phyloP scores from a whole-genome alignment of 177 flowering plant genomes.

The Telopea speciosissima region DNA sequence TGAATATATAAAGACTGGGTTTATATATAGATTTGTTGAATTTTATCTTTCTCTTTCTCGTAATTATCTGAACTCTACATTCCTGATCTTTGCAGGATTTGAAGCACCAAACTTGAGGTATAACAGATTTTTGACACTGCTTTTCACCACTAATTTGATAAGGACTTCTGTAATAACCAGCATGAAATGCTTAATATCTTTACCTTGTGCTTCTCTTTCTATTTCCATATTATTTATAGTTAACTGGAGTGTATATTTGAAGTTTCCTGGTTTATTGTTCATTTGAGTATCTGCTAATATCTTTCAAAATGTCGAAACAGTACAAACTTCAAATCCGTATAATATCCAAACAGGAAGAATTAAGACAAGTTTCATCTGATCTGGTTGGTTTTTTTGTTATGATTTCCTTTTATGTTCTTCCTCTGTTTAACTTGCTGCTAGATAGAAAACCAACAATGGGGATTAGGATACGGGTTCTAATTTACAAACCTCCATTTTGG shows the following conservation, averaged over 20 bases:
- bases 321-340: not conserved
- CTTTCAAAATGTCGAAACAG: not conserved
- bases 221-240: not conserved
- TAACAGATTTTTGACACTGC: not conserved
- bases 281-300: not conserved
- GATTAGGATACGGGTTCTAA: not conserved
- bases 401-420: too few relatives aligned
- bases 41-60: not conserved
- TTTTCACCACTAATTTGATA: not conserved
- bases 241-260: too few relatives aligned
- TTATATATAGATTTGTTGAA: too few relatives aligned
- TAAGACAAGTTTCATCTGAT: not conserved
- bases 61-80: not conserved
- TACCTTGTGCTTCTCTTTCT: not conserved
- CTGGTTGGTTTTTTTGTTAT: too few relatives aligned
- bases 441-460: not conserved
- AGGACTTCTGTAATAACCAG: not conserved
- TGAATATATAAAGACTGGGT: too few relatives aligned
- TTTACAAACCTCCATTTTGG: not conserved
- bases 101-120: conserved; percentile 73
- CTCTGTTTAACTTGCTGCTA: too few relatives aligned
- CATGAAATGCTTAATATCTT: not conserved
- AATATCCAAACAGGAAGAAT: not conserved
- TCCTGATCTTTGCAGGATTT: conserved; percentile 42
- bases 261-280: not conserved